Base-by-base conservation (phyloP, 345 rosid species). In the Turnera subulata region DNA sequence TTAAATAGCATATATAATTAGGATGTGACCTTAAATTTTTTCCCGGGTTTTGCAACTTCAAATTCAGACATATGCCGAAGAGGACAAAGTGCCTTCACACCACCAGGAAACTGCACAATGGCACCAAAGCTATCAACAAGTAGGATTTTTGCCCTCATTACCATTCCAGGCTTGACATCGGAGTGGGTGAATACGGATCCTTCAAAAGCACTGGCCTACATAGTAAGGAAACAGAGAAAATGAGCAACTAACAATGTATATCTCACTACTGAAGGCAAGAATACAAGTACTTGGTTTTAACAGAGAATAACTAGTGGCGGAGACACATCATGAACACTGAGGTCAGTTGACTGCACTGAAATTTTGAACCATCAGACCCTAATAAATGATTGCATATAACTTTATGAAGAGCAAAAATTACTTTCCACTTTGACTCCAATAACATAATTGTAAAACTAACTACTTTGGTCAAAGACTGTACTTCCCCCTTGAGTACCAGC, bases 91-190 rank as follows among this genome's bases (percentile, higher is more conserved):
- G 97, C 99, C 86, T 93, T 93, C 63, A 93, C 66, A 56, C 97
- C 94, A 66, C 99, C 99, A 50, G 91, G 77, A 79, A 93, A 87
- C 78, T 83, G 96, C 59, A 89, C 99, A 67, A 89, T 84, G 67
- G 99, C 97, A 69, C 99, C 96, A 64, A 84, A 89, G 58, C 77
- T 72, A 63, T 89, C 94, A 21, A 89, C 84, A 54, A 85, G 76
- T 59, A 81, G 63, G 56, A 93, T 59, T 77, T 85, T 89, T 47
- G 91, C 97, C 76, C 76, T 82, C 43, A 81, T 76, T 66, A 85
- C 89, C 97, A 93, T 87, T 64, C 99, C 99, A 59, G 99, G 94
- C 78, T 86, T 87, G 52, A 89, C 97, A 71, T 93, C 99, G 15
- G 94, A 84, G 76, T 93, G 99, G 62, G 86, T 84, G 73, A 87